Evolutionary conservation across 108 stramenopile genomes (phyloP).

Genomic region (Cyclotella choctawhatcheeana): DNA sequence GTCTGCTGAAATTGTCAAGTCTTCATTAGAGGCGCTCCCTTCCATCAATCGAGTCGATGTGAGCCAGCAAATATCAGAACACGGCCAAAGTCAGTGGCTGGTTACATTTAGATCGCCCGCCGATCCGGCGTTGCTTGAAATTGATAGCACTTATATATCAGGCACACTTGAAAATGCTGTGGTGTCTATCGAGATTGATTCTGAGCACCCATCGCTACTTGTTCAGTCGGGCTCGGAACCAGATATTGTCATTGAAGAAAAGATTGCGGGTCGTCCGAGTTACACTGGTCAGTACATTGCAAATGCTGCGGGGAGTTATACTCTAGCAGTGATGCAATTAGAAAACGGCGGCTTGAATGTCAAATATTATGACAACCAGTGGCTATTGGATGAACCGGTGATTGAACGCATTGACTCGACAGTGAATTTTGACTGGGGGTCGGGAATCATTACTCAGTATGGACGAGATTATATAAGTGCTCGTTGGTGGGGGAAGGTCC

Average conservation of each 20-base stretch:
- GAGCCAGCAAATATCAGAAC: constrained; percentile 24
- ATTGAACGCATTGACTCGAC: constrained; percentile 69
- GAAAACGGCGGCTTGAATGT: constrained; percentile 72
- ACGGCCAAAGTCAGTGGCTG: constrained; percentile 65
- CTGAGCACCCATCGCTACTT: constrained; percentile 33
- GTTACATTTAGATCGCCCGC: constrained; percentile 73
- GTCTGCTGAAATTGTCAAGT: constrained; percentile 59
- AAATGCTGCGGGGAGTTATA: constrained; percentile 53
- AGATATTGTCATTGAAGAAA: constrained; percentile 62
- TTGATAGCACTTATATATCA: constrained; percentile 47
- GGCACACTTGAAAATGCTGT: constrained; percentile 54
- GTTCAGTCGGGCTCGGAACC: constrained; percentile 50
- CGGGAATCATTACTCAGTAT: constrained; percentile 72
- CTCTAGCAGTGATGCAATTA: constrained; percentile 73
- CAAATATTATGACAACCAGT: constrained; percentile 86
- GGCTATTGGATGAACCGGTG: constrained; percentile 70
- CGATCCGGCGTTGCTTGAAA: constrained; percentile 49
- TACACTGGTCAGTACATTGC: constrained; percentile 78
- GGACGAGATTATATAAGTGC: constrained; percentile 83
- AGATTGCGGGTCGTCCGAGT: constrained; percentile 72
- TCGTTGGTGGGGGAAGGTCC: constrained; percentile 83
- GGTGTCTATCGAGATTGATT: constrained; percentile 14
- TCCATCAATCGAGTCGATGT: constrained; percentile 68
- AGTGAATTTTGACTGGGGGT: constrained; percentile 68
- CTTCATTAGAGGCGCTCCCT: constrained; percentile 66